phyloP scores from a whole-genome alignment of 1,284 basidiomycete species.

The Moesziomyces globuligerus region DNA sequence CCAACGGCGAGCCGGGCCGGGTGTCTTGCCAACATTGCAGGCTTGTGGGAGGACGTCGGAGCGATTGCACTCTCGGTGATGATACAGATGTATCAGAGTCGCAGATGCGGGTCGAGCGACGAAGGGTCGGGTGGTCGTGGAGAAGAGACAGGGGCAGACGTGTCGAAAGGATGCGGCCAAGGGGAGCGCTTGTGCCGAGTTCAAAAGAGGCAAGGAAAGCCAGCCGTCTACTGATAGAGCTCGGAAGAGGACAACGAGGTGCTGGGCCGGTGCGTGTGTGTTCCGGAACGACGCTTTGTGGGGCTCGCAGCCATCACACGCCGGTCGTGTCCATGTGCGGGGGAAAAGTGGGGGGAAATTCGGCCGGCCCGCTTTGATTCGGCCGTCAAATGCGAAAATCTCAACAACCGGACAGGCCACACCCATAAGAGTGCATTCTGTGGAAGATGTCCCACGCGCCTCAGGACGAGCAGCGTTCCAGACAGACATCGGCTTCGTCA shows the following conservation, averaged over 20 bases:
- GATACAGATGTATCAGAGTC: background rate
- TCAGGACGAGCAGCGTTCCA: too few relatives aligned
- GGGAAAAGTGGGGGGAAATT: background rate
- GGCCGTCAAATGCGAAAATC: background rate
- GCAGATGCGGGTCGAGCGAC: background rate
- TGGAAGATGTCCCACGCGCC: too few relatives aligned
- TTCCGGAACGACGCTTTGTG: background rate
- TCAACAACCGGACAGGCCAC: background rate
- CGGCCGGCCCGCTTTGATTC: background rate
- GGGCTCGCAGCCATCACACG: background rate
- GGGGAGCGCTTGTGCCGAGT: too few relatives aligned
- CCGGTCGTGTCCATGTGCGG: background rate
- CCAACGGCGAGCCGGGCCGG: constrained; percentile 8
- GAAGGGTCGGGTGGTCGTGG: background rate
- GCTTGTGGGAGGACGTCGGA: background rate
- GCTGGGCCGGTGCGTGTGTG: background rate
- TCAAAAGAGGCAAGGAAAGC: background rate
- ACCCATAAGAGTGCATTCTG: background rate
- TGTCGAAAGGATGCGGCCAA: too few relatives aligned
- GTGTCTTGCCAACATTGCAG: constrained; percentile 19
- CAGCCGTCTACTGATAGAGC: too few relatives aligned
- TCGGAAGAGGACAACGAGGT: too few relatives aligned
- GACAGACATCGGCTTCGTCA: too few relatives aligned
- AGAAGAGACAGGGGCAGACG: background rate
- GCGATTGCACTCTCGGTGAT: background rate